Evolutionary conservation across 352 stramenopile genomes (phyloP).

Genomic region (Phytopythium delawarense): DNA sequence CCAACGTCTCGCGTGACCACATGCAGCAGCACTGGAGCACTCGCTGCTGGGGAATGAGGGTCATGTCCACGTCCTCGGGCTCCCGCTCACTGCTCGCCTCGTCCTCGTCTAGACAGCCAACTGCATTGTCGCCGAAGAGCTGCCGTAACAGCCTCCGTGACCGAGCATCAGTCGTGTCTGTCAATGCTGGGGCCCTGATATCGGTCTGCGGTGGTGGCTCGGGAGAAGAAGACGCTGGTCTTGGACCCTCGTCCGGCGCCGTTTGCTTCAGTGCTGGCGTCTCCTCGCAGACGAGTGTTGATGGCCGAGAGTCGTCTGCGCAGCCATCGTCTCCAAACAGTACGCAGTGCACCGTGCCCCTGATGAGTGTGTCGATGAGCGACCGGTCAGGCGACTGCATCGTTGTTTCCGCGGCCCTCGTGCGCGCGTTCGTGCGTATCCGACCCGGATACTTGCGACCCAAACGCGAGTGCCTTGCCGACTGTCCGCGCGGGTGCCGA

Average conservation of each 20-base stretch:
- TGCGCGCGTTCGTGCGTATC: conserved; percentile 5
- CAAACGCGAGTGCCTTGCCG: neutral
- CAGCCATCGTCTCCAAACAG: conserved; percentile 22
- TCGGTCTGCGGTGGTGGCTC: neutral
- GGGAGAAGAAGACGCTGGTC: neutral
- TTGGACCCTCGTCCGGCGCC: neutral
- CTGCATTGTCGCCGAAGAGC: neutral
- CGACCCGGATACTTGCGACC: neutral
- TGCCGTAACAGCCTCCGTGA: neutral
- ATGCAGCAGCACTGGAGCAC: conserved; percentile 8
- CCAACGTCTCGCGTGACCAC: conserved; percentile 28
- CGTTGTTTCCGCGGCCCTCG: neutral
- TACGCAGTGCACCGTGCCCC: conserved; percentile 37
- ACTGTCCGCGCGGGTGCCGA: neutral
- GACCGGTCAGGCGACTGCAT: conserved; percentile 10
- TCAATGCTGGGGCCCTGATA: neutral
- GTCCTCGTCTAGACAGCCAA: neutral
- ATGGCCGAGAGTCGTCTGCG: neutral
- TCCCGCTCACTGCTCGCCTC: neutral
- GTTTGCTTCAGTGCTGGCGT: neutral
- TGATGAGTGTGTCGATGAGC: conserved; percentile 37
- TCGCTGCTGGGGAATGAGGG: neutral
- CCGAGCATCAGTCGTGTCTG: neutral
- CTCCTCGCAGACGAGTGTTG: neutral
- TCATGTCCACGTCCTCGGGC: neutral